These are phyloP conservation scores for Rhodotorula sp. DNA, from an alignment of 1,284 basidiomycete genomes.

Conservation along the genomic window DNA sequence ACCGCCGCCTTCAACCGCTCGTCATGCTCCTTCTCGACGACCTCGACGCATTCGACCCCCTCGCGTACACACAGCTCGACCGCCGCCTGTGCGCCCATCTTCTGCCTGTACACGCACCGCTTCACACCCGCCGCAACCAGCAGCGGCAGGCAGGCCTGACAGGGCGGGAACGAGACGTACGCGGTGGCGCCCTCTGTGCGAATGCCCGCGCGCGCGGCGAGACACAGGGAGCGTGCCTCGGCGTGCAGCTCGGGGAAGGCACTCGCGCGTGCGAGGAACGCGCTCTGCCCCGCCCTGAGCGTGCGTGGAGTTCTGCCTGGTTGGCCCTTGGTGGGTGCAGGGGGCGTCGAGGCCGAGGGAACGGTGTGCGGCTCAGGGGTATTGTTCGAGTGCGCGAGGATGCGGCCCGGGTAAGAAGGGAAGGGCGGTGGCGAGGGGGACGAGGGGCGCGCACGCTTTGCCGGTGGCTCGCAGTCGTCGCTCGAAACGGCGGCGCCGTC, in stretches of 20 bases:
- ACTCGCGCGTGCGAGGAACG: conserved; percentile 19
- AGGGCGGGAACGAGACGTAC: conserved; percentile 46
- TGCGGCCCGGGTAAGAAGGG: conserved; percentile 22
- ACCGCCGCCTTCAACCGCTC: conserved; percentile 22
- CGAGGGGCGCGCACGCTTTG: conserved; percentile 1
- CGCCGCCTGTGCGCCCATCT: not conserved
- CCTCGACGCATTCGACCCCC: conserved; percentile 29
- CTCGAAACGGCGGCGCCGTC: not conserved
- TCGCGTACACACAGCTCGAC: conserved; percentile 13
- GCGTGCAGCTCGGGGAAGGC: conserved; percentile 42
- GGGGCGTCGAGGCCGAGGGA: not conserved
- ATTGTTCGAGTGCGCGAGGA: conserved; percentile 43
- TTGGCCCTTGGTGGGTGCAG: not conserved
- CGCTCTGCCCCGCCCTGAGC: conserved; percentile 9
- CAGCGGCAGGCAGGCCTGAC: conserved; percentile 40
- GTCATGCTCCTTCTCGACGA: conserved; percentile 22
- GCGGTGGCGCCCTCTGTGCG: conserved; percentile 32
- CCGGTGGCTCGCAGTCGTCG: not conserved
- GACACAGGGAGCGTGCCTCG: conserved; percentile 43
- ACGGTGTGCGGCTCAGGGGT: conserved; percentile 28
- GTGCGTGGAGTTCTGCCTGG: not conserved
- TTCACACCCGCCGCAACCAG: conserved; percentile 35
- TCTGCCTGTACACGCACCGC: conserved; percentile 39
- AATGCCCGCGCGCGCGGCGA: conserved; percentile 34
- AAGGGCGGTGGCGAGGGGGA: not conserved